These are phyloP conservation scores for Cladochytrium replicatum DNA, from an alignment of 192 early-diverging fungal genomes.

Conservation along the genomic window DNA sequence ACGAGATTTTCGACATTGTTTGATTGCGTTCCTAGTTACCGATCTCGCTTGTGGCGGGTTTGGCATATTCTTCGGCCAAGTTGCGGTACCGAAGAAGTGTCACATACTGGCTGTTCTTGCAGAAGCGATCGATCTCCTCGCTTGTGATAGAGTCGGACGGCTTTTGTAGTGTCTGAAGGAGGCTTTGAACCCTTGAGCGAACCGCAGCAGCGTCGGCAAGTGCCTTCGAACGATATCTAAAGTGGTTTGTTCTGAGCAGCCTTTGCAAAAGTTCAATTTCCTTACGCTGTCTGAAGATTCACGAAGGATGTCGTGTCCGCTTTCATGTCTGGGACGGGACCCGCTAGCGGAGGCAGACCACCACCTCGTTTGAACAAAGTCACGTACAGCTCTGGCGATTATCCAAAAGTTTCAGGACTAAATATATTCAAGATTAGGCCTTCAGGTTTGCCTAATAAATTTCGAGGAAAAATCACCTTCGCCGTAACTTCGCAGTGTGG, in stretches of 20 bases:
- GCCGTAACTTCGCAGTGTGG: slow-evolving; percentile 39
- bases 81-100: slow-evolving; percentile 57
- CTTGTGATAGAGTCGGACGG: slow-evolving; percentile 44
- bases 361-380: slow-evolving; percentile 66
- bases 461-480: too few species aligned
- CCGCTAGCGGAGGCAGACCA: slow-evolving; percentile 71
- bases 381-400: slow-evolving; percentile 61
- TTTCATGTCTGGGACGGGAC: slow-evolving; percentile 94
- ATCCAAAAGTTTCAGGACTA: slow-evolving; percentile 78
- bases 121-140: slow-evolving; percentile 65
- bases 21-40: too few species aligned
- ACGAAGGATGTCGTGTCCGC: slow-evolving; percentile 85
- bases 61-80: too few species aligned
- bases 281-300: slow-evolving; percentile 68
- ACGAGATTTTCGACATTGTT: too few species aligned
- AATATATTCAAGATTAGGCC: background rate
- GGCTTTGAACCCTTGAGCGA: slow-evolving; percentile 28
- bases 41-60: too few species aligned
- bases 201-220: slow-evolving; percentile 21
- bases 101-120: slow-evolving; percentile 67
- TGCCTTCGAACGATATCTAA: too few species aligned
- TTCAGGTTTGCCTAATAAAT: too few species aligned
- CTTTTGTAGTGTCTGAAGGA: slow-evolving; percentile 40
- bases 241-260: too few species aligned
- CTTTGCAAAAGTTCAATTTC: too few species aligned